Evolutionary conservation across 1,139 yeast genomes (phyloP).

Genomic region (Debaryomyces psychrophilus): DNA sequence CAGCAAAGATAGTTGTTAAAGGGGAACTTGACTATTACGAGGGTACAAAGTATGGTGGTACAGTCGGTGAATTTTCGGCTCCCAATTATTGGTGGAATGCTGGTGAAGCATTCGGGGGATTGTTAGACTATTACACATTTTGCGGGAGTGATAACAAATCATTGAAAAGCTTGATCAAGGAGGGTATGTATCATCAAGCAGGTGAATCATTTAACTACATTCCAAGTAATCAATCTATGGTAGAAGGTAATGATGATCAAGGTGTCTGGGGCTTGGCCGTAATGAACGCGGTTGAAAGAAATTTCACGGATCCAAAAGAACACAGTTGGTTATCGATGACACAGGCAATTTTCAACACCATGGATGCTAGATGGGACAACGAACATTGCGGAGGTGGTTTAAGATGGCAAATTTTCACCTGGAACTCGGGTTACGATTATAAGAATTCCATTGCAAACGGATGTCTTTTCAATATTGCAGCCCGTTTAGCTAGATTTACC

Average conservation of each 20-base stretch:
- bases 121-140: constrained; percentile 54
- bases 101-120: constrained; percentile 68
- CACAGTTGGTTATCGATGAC: constrained; percentile 72
- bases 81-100: constrained; percentile 80
- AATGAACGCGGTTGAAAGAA: constrained; percentile 64
- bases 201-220: constrained; percentile 57
- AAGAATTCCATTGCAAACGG: constrained; percentile 82
- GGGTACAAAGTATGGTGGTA: constrained; percentile 56
- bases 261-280: constrained; percentile 70
- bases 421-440: constrained; percentile 77
- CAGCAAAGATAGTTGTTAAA: constrained; percentile 47
- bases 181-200: constrained; percentile 54
- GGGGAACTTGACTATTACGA: constrained; percentile 65
- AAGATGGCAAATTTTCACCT: constrained; percentile 82
- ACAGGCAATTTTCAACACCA: constrained; percentile 75
- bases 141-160: constrained; percentile 50
- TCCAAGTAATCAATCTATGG: constrained; percentile 61
- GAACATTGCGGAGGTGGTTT: constrained; percentile 71
- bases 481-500: constrained; percentile 75
- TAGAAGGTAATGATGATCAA: constrained; percentile 75
- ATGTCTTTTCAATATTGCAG: constrained; percentile 74
- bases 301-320: constrained; percentile 52
- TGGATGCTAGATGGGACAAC: constrained; percentile 76
- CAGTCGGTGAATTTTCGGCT: constrained; percentile 58
- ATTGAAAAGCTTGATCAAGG: constrained; percentile 39